These are phyloP conservation scores for Vaccinium macrocarpon DNA, from an alignment of 148 eudicot species.

Conservation along the genomic window DNA sequence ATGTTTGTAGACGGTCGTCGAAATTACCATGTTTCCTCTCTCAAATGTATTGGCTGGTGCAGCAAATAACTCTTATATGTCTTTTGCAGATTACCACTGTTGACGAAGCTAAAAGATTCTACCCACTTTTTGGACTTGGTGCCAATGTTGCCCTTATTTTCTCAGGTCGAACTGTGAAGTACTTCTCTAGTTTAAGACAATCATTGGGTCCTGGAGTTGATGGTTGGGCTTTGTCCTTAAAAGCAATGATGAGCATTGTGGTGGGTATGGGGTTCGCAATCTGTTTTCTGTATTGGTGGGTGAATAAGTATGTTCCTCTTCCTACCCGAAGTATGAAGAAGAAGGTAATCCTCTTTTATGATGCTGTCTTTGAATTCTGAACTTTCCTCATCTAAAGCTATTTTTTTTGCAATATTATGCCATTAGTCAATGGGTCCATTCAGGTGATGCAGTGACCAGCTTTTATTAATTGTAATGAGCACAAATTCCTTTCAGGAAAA, in stretches of 20 bases:
- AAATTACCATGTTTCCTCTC: not conserved
- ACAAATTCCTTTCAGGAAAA: conserved; percentile 54
- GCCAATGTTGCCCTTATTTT: conserved; percentile 97
- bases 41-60: not conserved
- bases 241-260: conserved; percentile 97
- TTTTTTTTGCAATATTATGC: not conserved
- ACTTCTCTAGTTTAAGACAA: conserved; percentile 82
- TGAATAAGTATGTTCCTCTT: conserved; percentile 70
- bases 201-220: conserved; percentile 91
- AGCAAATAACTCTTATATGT: not conserved
- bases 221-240: conserved; percentile 96
- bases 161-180: conserved; percentile 96
- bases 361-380: not conserved
- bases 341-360: conserved; percentile 49
- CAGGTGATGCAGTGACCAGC: not conserved
- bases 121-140: conserved; percentile 94
- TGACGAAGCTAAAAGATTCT: conserved; percentile 93
- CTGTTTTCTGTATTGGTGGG: conserved; percentile 95
- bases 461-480: not conserved
- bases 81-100: conserved; percentile 81
- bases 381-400: not conserved
- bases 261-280: conserved; percentile 82
- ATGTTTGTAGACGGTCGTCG: not conserved
- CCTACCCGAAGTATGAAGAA: conserved; percentile 92
- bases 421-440: not conserved